Evolutionary conservation across 2,329 filamentous ascomycete species (phyloP), one percentile per base, ranked within the genome.

Genomic region (Xylariaceae sp.): DNA sequence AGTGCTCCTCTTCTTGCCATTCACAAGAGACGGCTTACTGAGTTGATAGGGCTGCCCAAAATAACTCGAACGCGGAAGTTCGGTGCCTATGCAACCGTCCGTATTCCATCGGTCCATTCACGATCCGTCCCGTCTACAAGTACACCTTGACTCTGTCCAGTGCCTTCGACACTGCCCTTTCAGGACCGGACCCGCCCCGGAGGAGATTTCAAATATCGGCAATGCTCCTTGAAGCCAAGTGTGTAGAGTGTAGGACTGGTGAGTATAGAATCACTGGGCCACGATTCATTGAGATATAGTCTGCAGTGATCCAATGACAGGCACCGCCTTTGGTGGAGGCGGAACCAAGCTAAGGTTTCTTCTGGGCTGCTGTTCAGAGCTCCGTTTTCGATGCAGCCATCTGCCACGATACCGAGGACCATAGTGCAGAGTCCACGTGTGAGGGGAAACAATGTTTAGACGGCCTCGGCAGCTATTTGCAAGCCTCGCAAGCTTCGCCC

Each of bases 51-150:
- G 35, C n/a, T 18, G 45, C 52, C 52, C 35, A 57, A 53, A 57
- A 55, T 53, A 57, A 48, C 49, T 53, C 49, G 49, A 51, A 53
- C 52, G 42, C 52, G 54, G 49, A 49, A 45, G 43, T 32, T 55
- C 52, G 52, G 52, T 44, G 45, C 17, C 46, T 50, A 53, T 57
- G 54, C 54, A 57, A 32, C 47, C 46, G 52, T 22, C 54, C 54
- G 49, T n/a, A 35, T 17, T 45, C 43, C 33, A 55, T 46, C 15
- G 41, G 18, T 45, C 40, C 33, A 57, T 44, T 52, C 48, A 47
- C 55, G 52, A 56, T 53, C 49, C 44, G 42, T 45, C 30, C 46
- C 43, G 48, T 47, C 52, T 50, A 41, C 47, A 45, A 48, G 22
- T 18, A 27, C 39, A 18, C 6, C 15, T 12, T 27, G 22, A 27